A percentile compares a stretch with the other conserved stretches of the same genome.
phyloP scores from a whole-genome alignment of 148 eudicot genomes.

The Cornus suecica region DNA sequence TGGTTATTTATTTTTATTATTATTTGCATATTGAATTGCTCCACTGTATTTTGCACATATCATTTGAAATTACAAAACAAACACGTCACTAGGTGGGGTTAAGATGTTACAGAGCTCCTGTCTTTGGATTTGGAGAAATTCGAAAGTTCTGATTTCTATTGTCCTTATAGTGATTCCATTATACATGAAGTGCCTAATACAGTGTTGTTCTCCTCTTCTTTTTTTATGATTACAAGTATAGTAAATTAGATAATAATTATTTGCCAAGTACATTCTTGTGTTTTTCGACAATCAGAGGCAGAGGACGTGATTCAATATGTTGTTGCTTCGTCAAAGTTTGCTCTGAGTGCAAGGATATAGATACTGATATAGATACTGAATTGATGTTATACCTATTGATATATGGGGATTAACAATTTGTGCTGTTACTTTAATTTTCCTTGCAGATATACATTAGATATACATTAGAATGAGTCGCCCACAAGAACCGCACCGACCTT shows the following conservation, averaged over 20 bases:
- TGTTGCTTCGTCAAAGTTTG: background rate
- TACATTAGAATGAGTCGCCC: slow-evolving; percentile 59
- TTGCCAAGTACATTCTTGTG: background rate
- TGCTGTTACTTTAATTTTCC: background rate
- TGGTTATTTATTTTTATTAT: no score
- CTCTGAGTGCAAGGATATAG: background rate
- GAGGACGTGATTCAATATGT: background rate
- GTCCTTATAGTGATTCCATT: no score
- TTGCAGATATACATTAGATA: slow-evolving; percentile 42
- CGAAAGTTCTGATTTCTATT: background rate
- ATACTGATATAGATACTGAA: background rate
- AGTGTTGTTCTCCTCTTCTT: background rate
- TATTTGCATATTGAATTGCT: background rate
- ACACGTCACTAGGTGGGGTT: background rate
- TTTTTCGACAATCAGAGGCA: background rate
- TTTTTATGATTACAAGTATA: no score
- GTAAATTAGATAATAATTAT: no score
- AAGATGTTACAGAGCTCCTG: background rate
- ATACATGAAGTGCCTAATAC: background rate
- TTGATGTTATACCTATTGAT: background rate
- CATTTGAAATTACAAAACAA: background rate
- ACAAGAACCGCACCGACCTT: slow-evolving; percentile 70
- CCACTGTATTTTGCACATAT: background rate
- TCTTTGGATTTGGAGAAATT: background rate
- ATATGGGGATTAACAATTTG: no score